Evolutionary conservation across 2,329 filamentous ascomycete species (phyloP).

Genomic region (Ascochyta clinopodiicola): DNA sequence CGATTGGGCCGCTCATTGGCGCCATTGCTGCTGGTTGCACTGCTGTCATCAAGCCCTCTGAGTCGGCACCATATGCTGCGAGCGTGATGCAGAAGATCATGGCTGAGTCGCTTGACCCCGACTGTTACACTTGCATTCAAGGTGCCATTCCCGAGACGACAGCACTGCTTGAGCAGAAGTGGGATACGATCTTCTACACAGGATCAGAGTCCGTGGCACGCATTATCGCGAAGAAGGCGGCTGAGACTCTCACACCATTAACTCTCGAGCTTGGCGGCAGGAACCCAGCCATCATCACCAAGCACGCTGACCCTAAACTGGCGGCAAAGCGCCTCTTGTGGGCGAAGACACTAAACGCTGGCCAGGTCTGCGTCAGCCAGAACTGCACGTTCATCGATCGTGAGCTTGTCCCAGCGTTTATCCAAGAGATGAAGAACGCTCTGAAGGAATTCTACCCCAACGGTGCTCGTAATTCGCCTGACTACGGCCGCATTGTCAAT

Average conservation of each 20-base stretch:
- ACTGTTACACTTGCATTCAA: constrained; percentile 79
- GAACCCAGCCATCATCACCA: constrained; percentile 92
- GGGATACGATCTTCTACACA: constrained; percentile 98
- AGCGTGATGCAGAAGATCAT: constrained; percentile 82
- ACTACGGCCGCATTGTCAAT: constrained; percentile 84
- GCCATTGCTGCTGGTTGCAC: constrained; percentile 94
- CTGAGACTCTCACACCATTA: constrained; percentile 74
- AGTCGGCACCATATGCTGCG: constrained; percentile 77
- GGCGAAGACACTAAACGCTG: constrained; percentile 85
- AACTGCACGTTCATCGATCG: constrained; percentile 90
- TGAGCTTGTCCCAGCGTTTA: constrained; percentile 72
- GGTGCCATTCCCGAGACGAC: constrained; percentile 82
- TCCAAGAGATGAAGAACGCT: constrained; percentile 74
- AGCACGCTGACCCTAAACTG: constrained; percentile 77
- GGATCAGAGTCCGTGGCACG: constrained; percentile 76
- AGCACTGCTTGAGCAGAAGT: constrained; percentile 83
- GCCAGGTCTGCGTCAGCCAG: constrained; percentile 90
- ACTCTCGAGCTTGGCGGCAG: constrained; percentile 87
- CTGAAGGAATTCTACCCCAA: constrained; percentile 82
- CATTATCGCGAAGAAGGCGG: constrained; percentile 61
- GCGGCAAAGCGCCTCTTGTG: constrained; percentile 86
- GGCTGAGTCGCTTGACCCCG: constrained; percentile 75
- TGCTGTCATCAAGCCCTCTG: constrained; percentile 87
- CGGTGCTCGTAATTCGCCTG: constrained; percentile 77
- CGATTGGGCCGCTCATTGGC: constrained; percentile 79